Percentiles rank a stretch among this genome's conserved stretches.
These are phyloP conservation scores for Termitomyces sp. DNA, from an alignment of 768 basidiomycete genomes.

Conservation along the genomic window DNA sequence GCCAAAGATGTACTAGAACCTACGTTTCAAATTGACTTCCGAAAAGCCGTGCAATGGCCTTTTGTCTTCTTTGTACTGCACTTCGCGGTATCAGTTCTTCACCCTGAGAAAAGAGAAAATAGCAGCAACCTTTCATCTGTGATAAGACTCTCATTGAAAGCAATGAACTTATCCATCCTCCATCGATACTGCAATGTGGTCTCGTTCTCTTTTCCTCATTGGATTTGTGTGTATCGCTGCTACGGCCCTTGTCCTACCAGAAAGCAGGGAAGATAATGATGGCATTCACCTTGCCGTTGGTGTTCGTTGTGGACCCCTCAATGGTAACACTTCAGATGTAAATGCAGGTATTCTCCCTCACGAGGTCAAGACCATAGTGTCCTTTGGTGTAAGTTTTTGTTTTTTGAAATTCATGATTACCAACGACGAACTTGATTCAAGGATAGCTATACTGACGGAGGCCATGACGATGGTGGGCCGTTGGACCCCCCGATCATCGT, in stretches of 20 bases:
- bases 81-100: neutral
- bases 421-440: constrained; percentile 6
- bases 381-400: constrained; percentile 36
- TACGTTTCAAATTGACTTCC: neutral
- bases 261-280: constrained; percentile 14
- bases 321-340: constrained; percentile 35
- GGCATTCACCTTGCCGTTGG: constrained; percentile 39
- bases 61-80: neutral
- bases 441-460: constrained; percentile 50
- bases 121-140: neutral
- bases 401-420: neutral
- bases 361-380: constrained; percentile 39
- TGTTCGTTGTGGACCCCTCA: constrained; percentile 36
- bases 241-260: neutral
- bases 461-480: constrained; percentile 40
- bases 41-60: neutral
- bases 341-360: constrained; percentile 39
- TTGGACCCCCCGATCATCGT: constrained; percentile 38
- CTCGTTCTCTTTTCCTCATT: neutral
- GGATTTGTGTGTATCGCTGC: neutral
- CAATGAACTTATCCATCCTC: neutral
- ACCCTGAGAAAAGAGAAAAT: neutral
- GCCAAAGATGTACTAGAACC: neutral
- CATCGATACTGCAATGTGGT: neutral
- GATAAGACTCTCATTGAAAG: neutral